These are phyloP conservation scores for Kazachstania viticola DNA, from an alignment of 805 yeast species.

Conservation along the genomic window DNA sequence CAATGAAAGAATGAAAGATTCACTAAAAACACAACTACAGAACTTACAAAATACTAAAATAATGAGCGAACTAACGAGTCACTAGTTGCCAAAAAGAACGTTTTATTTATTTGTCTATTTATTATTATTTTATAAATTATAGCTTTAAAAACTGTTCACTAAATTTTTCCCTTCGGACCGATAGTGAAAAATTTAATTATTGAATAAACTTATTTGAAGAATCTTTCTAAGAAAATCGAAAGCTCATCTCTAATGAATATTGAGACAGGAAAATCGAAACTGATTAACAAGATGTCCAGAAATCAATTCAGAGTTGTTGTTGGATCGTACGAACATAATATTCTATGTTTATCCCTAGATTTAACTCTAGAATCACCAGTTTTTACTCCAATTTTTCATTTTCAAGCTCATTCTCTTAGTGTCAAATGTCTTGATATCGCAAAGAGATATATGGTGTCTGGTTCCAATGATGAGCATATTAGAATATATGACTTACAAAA, in stretches of 20 bases:
- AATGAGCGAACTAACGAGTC: conserved; percentile 2
- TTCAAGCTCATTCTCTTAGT: conserved; percentile 86
- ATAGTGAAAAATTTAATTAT: too few species aligned
- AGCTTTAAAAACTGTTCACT: too few species aligned
- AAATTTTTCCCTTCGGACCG: too few species aligned
- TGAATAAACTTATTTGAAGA: neutral
- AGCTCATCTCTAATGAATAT: conserved; percentile 1
- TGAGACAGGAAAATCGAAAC: too few species aligned
- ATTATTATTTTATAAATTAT: too few species aligned
- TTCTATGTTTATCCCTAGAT: conserved; percentile 72
- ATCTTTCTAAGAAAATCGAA: too few species aligned
- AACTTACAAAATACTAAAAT: conserved; percentile 10
- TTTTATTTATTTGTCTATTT: too few species aligned
- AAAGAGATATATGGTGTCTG: conserved; percentile 78
- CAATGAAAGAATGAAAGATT: conserved; percentile 34
- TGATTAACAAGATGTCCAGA: too few species aligned
- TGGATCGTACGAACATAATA: conserved; percentile 92
- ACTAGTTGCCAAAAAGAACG: too few species aligned
- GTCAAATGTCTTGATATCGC: conserved; percentile 78
- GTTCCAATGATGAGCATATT: conserved; percentile 91
- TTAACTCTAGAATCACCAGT: conserved; percentile 42
- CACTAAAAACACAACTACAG: conserved; percentile 16
- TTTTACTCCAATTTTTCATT: conserved; percentile 90
- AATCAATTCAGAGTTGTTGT: conserved; percentile 68
- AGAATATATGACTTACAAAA: conserved; percentile 88